Base-by-base conservation (phyloP, 2,329 filamentous ascomycete species). In the Aspergillus flavus region DNA sequence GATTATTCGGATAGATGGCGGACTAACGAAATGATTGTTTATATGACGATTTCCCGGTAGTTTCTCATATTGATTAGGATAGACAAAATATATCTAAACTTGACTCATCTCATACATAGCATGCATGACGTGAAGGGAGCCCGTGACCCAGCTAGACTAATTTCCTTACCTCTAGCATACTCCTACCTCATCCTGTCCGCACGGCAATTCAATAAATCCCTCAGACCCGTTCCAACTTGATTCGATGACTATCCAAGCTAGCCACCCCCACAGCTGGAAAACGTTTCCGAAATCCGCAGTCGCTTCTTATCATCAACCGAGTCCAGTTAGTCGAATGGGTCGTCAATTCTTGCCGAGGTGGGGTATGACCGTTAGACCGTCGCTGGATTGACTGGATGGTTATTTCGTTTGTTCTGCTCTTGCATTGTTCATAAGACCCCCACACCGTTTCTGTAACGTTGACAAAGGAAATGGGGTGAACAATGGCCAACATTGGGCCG, bases 1-100 rank as follows among this genome's bases (percentile, higher is more conserved):
- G 52, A 55, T 39, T 16, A 55, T 26, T 48, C 45, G 32, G 34
- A 36, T 54, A 39, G 62, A 63, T 41, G 41, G 48, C 34, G 30
- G 53, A 57, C 45, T 48, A 54, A 61, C 50, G 59, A 64, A 63
- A 67, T 66, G 65, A 69, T 52, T 32, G n/a, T 14, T 48, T 23
- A 28, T 21, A 46, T 48, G n/a, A 52, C n/a, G 28, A 52, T 32
- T n/a, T n/a, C 12, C 19, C 19, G 2, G 16, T 32, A 21, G 48
- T 9, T 32, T n/a, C 21, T 7, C 21, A 48, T 50, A 32, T 50
- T 14, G 28, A 23, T 46, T 16, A 26, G 23, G 23, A n/a, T 32
- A 52, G 10, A 52, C 26, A 28, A 30, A n/a, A n/a, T n/a, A 32
- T 5, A 52, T 12, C 9, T 5, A 23, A 21, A 23, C 3, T n/a